A percentile compares a stretch with the other conserved stretches of the same genome.
Conservation (phyloP, 2,329 filamentous ascomycete genomes). For the Teratosphaeria pseudoeucalypti region DNA sequence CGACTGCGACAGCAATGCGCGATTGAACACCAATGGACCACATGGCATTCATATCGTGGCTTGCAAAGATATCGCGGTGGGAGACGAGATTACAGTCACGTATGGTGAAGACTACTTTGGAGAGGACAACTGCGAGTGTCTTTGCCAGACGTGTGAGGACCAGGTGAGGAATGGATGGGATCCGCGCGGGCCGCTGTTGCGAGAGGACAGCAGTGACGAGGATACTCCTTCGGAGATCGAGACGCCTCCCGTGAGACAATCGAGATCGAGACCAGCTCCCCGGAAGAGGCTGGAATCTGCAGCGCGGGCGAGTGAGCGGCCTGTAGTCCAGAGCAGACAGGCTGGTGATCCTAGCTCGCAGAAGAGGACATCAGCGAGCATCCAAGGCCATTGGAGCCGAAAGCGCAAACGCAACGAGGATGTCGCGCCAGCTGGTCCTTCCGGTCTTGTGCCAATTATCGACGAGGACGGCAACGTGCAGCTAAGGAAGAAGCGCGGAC, state of each 20-base stretch:
- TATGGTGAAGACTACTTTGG: conserved; percentile 97
- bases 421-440: neutral
- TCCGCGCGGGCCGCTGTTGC: conserved; percentile 27
- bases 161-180: conserved; percentile 73
- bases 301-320: conserved; percentile 3
- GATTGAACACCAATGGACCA: conserved; percentile 70
- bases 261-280: neutral
- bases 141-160: conserved; percentile 79
- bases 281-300: neutral
- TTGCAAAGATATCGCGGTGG: conserved; percentile 66
- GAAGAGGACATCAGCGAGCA: neutral
- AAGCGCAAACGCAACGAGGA: conserved; percentile 3
- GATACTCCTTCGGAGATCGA: conserved; percentile 24
- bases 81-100: conserved; percentile 92
- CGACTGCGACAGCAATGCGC: conserved; percentile 87
- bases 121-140: conserved; percentile 84
- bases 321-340: neutral
- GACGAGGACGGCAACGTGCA: neutral
- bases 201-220: conserved; percentile 25
- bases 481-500: conserved; percentile 2
- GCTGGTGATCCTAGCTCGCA: neutral
- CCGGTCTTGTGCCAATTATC: neutral
- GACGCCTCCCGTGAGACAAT: conserved; percentile 1
- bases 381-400: neutral
- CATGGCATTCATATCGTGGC: conserved; percentile 88